These are phyloP conservation scores for Fusarium multiceps DNA, from an alignment of 2,329 filamentous ascomycete genomes.

Conservation along the genomic window DNA sequence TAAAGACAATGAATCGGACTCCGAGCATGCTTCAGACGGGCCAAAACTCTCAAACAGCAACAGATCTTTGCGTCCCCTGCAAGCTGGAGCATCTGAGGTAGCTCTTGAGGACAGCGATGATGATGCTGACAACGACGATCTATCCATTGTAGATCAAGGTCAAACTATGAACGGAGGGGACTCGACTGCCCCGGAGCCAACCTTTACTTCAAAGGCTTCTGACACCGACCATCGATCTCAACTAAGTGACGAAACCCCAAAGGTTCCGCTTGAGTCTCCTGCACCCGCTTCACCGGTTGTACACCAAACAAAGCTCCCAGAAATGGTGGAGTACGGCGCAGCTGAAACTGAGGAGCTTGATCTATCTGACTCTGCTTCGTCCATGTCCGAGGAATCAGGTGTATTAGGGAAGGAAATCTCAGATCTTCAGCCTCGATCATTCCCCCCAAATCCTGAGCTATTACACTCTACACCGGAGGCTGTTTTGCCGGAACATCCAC, in stretches of 20 bases:
- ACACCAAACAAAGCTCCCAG: neutral
- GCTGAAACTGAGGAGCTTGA: neutral
- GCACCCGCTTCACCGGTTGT: neutral
- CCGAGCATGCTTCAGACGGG: slow-evolving; percentile 13
- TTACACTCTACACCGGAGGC: neutral
- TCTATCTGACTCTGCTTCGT: slow-evolving; percentile 6
- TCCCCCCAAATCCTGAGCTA: neutral
- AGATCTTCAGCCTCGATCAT: neutral
- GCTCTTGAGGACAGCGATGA: neutral
- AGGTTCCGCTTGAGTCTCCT: neutral
- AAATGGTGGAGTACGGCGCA: neutral
- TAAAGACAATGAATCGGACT: neutral
- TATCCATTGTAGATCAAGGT: neutral
- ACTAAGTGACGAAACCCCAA: slow-evolving; percentile 1
- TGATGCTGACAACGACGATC: neutral
- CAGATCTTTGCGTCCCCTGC: neutral
- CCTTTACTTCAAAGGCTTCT: neutral
- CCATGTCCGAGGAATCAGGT: slow-evolving; percentile 1
- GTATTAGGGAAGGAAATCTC: neutral
- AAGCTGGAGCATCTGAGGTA: neutral
- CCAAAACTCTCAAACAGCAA: neutral
- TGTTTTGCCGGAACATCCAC: neutral
- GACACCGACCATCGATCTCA: neutral
- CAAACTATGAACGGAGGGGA: neutral
- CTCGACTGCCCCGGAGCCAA: neutral